These are phyloP conservation scores for Spongispora temasekensis DNA, from an alignment of 1,284 basidiomycete species.

Conservation along the genomic window DNA sequence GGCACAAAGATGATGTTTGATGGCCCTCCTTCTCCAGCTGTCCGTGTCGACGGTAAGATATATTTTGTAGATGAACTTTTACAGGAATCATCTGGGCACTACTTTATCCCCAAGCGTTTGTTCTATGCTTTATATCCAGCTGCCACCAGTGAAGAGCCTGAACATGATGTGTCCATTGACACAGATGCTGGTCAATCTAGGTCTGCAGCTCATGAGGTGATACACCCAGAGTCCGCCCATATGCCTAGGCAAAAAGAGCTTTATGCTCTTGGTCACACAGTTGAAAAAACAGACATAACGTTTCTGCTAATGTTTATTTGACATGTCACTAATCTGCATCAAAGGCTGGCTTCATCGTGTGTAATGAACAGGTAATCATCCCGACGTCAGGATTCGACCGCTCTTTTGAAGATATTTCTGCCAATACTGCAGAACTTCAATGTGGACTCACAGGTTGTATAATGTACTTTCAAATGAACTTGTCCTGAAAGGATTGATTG, in stretches of 20 bases:
- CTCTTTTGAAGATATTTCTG: conserved; percentile 9
- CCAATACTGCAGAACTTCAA: neutral
- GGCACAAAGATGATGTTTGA: conserved; percentile 24
- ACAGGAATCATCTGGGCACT: conserved; percentile 10
- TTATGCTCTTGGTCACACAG: neutral
- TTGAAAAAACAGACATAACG: neutral
- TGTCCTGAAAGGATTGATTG: neutral
- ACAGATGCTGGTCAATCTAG: neutral
- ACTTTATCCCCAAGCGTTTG: conserved; percentile 25
- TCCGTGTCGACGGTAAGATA: conserved; percentile 14
- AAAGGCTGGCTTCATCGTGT: conserved; percentile 14
- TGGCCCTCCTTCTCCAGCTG: conserved; percentile 22
- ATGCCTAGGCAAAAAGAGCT: neutral
- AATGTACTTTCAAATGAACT: neutral
- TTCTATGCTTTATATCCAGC: conserved; percentile 10
- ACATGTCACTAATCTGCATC: neutral
- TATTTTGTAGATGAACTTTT: conserved; percentile 30
- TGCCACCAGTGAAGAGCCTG: neutral
- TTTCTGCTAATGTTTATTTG: neutral
- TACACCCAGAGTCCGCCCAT: neutral
- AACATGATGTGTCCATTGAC: neutral
- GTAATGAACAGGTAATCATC: conserved; percentile 4
- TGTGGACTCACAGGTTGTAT: conserved; percentile 1
- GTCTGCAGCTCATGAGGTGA: neutral
- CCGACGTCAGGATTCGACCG: neutral